A percentile compares a stretch with the other conserved stretches of the same genome.
phyloP scores from a whole-genome alignment of 1,139 yeast genomes.

The Candida sojae region DNA sequence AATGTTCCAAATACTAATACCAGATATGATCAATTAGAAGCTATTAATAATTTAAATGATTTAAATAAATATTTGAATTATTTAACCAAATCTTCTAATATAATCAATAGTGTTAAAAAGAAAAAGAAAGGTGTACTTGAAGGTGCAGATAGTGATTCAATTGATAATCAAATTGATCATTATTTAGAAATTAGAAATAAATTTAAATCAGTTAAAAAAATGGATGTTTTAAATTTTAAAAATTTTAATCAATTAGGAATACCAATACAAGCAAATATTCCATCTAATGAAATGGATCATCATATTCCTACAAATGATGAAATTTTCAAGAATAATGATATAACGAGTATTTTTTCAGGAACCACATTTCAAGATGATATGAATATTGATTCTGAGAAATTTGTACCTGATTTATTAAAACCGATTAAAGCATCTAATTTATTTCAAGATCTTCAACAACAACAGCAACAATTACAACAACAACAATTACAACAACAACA shows the following conservation, averaged over 20 bases:
- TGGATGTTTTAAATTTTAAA: constrained; percentile 15
- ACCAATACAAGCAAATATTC: not conserved
- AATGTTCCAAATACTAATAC: constrained; percentile 1
- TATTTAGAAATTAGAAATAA: constrained; percentile 32
- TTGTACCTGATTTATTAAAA: constrained; percentile 24
- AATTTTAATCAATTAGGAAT: constrained; percentile 1
- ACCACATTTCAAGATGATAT: constrained; percentile 5
- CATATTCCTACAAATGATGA: not conserved
- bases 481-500: not conserved
- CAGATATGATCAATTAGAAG: constrained; percentile 39
- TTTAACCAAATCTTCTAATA: constrained; percentile 38
- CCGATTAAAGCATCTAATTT: constrained; percentile 23
- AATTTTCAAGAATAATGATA: constrained; percentile 1
- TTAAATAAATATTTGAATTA: constrained; percentile 45
- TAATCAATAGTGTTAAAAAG: constrained; percentile 40
- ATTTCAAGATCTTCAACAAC: constrained; percentile 15
- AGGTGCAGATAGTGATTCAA: constrained; percentile 10
- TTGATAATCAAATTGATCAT: constrained; percentile 38
- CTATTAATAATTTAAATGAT: constrained; percentile 43
- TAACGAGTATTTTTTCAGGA: constrained; percentile 6
- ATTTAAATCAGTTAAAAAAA: constrained; percentile 21
- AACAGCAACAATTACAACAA: not conserved
- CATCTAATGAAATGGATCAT: constrained; percentile 3
- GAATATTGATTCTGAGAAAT: not conserved
- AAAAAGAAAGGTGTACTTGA: constrained; percentile 10